These are phyloP conservation scores for Phtheirospermum japonicum DNA, from an alignment of 257 asterid genomes.

Conservation along the genomic window DNA sequence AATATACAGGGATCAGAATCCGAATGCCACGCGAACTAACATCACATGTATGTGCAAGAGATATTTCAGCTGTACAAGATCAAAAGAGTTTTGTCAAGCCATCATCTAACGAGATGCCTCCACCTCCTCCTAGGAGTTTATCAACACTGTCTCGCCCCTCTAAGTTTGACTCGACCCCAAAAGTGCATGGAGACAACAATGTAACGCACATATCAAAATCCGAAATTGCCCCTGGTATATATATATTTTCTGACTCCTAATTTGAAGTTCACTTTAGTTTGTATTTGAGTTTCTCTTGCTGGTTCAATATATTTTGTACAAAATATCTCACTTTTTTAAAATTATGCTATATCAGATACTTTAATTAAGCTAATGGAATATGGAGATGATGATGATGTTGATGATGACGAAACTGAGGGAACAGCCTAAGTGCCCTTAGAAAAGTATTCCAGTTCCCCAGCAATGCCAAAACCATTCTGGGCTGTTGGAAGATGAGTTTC, in stretches of 20 bases:
- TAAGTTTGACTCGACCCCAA: constrained; percentile 46
- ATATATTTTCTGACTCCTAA: too few relatives aligned
- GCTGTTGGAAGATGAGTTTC: constrained; percentile 40
- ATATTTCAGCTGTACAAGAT: constrained; percentile 34
- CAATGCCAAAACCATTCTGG: constrained; percentile 71
- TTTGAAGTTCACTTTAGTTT: too few relatives aligned
- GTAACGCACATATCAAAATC: constrained; percentile 32
- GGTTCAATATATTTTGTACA: not conserved
- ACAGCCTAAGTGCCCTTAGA: constrained; percentile 25
- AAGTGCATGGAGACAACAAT: constrained; percentile 33
- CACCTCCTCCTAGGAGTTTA: constrained; percentile 60
- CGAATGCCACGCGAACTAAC: too few relatives aligned
- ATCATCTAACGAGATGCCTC: constrained; percentile 43
- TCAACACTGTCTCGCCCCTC: too few relatives aligned
- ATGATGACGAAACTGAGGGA: constrained; percentile 29
- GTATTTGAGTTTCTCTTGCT: not conserved
- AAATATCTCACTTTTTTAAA: not conserved
- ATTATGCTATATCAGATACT: constrained; percentile 48
- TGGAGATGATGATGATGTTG: constrained; percentile 78
- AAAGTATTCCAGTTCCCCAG: constrained; percentile 34
- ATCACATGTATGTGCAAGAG: constrained; percentile 61
- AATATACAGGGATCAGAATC: too few relatives aligned
- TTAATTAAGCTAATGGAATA: constrained; percentile 83
- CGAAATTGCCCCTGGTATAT: constrained; percentile 68
- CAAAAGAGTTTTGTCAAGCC: constrained; percentile 40